A percentile compares a stretch with the other conserved stretches of the same genome.
These are phyloP conservation scores for Penicillium samsonianum DNA, from an alignment of 495 filamentous ascomycete genomes.

Conservation along the genomic window DNA sequence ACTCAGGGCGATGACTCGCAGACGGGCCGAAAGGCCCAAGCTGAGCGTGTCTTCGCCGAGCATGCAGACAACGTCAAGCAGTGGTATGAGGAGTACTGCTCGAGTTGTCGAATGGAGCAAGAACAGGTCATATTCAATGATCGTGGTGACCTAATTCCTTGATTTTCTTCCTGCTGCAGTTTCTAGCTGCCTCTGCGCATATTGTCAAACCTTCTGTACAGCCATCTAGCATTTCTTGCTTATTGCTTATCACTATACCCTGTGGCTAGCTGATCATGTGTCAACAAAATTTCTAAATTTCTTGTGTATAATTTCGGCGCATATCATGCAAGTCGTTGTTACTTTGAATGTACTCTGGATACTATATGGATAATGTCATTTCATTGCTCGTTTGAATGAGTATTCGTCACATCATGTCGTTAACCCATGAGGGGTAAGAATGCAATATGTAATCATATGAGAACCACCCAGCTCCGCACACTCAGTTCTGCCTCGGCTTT, in stretches of 20 bases:
- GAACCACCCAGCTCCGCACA: background rate
- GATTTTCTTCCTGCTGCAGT: conserved; percentile 16
- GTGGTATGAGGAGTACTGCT: conserved; percentile 74
- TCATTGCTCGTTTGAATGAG: conserved; percentile 13
- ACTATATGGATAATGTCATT: conserved; percentile 6
- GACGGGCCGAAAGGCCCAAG: conserved; percentile 25
- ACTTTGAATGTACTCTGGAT: background rate
- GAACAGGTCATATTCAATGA: conserved; percentile 29
- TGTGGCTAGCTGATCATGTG: conserved; percentile 17
- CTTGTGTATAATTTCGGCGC: conserved; percentile 19
- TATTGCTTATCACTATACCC: conserved; percentile 38
- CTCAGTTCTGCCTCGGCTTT: conserved; percentile 91
- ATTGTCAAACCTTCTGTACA: conserved; percentile 8
- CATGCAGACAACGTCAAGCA: conserved; percentile 54
- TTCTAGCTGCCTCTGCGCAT: conserved; percentile 8
- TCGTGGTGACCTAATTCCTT: conserved; percentile 20
- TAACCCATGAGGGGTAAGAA: background rate
- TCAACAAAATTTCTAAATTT: too few relatives aligned
- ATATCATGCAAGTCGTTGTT: conserved; percentile 9
- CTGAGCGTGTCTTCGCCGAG: conserved; percentile 34
- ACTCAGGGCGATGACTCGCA: conserved; percentile 31
- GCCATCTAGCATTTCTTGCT: conserved; percentile 15
- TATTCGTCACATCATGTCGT: conserved; percentile 11
- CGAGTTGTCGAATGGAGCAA: conserved; percentile 67
- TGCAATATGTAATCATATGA: conserved; percentile 10